Base-by-base conservation (phyloP, 345 rosid genomes). In the Tarenaya hassleriana region DNA sequence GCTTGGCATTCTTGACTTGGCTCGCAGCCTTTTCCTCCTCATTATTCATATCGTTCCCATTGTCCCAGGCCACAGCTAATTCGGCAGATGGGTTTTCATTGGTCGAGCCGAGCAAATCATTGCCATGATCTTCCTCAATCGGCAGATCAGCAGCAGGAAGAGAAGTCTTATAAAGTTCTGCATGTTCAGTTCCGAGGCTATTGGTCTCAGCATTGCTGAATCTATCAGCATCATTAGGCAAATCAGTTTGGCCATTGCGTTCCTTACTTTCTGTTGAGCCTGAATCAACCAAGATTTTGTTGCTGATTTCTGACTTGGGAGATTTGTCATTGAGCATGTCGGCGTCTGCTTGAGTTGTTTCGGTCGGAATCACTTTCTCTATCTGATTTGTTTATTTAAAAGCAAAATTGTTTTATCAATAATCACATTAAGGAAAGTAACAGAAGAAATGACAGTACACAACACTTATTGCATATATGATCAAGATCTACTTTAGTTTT, bases 281-380 rank as follows among this genome's bases (percentile, higher is more conserved):
- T 7, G 78, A 50, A 73, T 76, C 86, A 33, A 56, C 73, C 17
- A 63, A 18, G 31, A 75, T 59, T 20, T 77, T 80, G 20, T 88
- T 94, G 76, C 86, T 69, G 44, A 70, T 60, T 52, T 71, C 79
- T 59, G 78, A 69, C 70, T 73, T 78, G 4, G 85, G 65, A 65
- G 84, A 67, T 61, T 73, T 69, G 17, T 61, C 78, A 74, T 62
- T 69, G 40, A 68, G 66, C 49, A 61, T 60, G 60, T 63, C 77
- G 40, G 44, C 70, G 5, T 24, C 3, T 24, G 29, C 29, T 24
- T 2, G 29, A 24, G 29, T 24, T 73, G 39, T 71, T 69, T 72
- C 74, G 46, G 75, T 60, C 55, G 76, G 60, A 52, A 56, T 60
- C 41, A 66, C 75, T 65, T 69, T 78, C 38, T 48, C 59, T 56